Base-by-base conservation (phyloP, 768 basidiomycete genomes). In the Termitomyces titanicus region DNA sequence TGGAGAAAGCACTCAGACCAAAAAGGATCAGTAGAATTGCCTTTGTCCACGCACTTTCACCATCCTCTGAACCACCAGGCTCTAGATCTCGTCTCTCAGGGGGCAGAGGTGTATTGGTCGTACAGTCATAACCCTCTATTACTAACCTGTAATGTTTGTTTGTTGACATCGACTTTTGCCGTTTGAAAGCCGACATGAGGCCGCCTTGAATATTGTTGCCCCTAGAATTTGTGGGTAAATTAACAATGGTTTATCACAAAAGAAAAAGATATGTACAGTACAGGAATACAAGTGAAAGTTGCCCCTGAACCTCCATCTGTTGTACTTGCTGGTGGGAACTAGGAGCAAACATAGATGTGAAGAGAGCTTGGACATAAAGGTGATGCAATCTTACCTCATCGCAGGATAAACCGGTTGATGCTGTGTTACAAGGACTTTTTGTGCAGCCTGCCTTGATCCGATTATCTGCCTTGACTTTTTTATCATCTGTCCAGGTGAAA, bases 301-400 rank as follows among this genome's bases (percentile, higher is more conserved):
- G 53, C 53, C 8, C 56, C 56, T 39, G 13, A 17, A 13, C 60
- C 53, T 33, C 56, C 60, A 33, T 61, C 60, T 18, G 50, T 55
- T 13, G 60, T 61, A 35, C 60, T 61, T n/a, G 60, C 60, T 25
- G 58, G 58, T 1, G 60, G 60, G 27, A 61, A 61, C 60, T 61
- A 39, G 11, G 17, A 9, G 17, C 5, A 25, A 2, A 13, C 17
- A 33, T 37, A 12, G 29, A 12, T 1, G 17, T 25, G 18, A n/a
- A 22, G 3, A 20, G 20, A 49, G 11, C 9, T 37, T 22, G 15
- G n/a, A n/a, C n/a, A n/a, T n/a, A 18, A 51, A 31, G 37, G 12
- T 50, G 5, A 20, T 9, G 15, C 7, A 34, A 24, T n/a, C 38
- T 42, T 25, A 51, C 50, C n/a, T 58, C 57, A 20, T 58, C 57